A percentile compares a stretch with the other conserved stretches of the same genome.
These are phyloP conservation scores for Paecilomyces sp. DNA, from an alignment of 2,329 filamentous ascomycete genomes.

Conservation along the genomic window DNA sequence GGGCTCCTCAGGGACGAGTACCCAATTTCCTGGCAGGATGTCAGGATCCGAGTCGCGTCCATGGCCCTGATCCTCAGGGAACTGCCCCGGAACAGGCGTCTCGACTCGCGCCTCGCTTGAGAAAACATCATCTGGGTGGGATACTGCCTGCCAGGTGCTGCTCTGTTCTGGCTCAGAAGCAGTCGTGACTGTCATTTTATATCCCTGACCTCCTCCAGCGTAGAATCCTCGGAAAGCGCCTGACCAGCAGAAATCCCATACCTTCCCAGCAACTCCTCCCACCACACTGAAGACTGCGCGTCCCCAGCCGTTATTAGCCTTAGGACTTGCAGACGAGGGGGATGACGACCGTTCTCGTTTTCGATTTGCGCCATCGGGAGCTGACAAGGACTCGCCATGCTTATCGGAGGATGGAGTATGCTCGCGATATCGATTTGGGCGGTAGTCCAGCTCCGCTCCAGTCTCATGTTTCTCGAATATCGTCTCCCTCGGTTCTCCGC, in stretches of 20 bases:
- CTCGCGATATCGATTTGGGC: slow-evolving; percentile 35
- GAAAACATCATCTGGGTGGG: slow-evolving; percentile 20
- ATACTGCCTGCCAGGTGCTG: slow-evolving; percentile 19
- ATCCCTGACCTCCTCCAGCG: slow-evolving; percentile 72
- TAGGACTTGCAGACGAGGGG: slow-evolving; percentile 9
- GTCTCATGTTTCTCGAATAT: slow-evolving; percentile 13
- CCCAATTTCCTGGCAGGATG: slow-evolving; percentile 60
- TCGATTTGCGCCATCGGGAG: slow-evolving; percentile 16
- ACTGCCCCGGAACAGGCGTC: slow-evolving; percentile 49
- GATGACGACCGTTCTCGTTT: slow-evolving; percentile 25
- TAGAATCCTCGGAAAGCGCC: slow-evolving; percentile 74
- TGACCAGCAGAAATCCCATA: slow-evolving; percentile 75
- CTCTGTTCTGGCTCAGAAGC: slow-evolving; percentile 14
- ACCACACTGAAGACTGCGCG: slow-evolving; percentile 30
- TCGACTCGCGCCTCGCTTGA: slow-evolving; percentile 12
- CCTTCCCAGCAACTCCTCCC: slow-evolving; percentile 48
- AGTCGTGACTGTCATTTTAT: slow-evolving; percentile 44
- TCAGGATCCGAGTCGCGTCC: slow-evolving; percentile 14
- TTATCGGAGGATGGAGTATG: slow-evolving; percentile 17
- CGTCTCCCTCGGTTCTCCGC: slow-evolving; percentile 14
- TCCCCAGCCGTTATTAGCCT: slow-evolving; percentile 27
- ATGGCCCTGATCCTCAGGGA: slow-evolving; percentile 37
- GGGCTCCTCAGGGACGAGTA: slow-evolving; percentile 47
- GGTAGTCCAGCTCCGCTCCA: slow-evolving; percentile 31
- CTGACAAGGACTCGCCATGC: slow-evolving; percentile 16